Evolutionary conservation across 495 filamentous ascomycete species (phyloP), one percentile per base, ranked within the genome.

Genomic region (Amniculicola lignicola): DNA sequence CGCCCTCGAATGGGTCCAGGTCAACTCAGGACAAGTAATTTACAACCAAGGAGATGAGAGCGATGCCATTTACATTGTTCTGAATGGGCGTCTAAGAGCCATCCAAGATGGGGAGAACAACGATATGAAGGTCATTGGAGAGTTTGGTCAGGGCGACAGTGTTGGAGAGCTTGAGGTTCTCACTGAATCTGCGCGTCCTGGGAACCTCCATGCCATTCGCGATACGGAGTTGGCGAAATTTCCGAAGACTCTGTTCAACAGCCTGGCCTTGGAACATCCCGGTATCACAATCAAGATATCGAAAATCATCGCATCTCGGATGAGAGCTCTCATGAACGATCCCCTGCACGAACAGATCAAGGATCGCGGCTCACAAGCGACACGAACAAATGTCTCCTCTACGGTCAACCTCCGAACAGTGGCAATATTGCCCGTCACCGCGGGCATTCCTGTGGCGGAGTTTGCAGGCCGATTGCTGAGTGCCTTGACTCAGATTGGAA

Each of bases 201-300:
- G 88, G 16, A 95, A 91, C 3, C 74, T 98, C 7, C 91, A 96
- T 66, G 94, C 93, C 5, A 98, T 98, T 59, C 88, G 93, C 27
- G 94, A 95, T 60, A 96, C 94, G 0, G 93, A 98, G 63, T 72
- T 98, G 22, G 94, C 94, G 35, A 96, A 95, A 54, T 94, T 98
- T 55, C 93, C 93, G 5, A 89, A 90, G 46, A 95, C 89, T 1
- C 75, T 98, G 1, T 98, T 98, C 78, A 98, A 98, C 72, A 97
- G 91, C 66, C 79, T 98, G 4, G 93, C 94, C 0, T 84, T 92
- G 63, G 94, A 97, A 68, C 94, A 98, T 66, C 92, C 94, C 5
- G 94, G 90, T 15, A 96, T 98, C 67, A 97, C 93, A 0, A 97
- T 98, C 58, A 95, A 96, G 70, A 95, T 98, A 11, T 97, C 94